These are phyloP conservation scores for Stipa capillata DNA, from an alignment of 176 grass and related monocot species.

Conservation along the genomic window DNA sequence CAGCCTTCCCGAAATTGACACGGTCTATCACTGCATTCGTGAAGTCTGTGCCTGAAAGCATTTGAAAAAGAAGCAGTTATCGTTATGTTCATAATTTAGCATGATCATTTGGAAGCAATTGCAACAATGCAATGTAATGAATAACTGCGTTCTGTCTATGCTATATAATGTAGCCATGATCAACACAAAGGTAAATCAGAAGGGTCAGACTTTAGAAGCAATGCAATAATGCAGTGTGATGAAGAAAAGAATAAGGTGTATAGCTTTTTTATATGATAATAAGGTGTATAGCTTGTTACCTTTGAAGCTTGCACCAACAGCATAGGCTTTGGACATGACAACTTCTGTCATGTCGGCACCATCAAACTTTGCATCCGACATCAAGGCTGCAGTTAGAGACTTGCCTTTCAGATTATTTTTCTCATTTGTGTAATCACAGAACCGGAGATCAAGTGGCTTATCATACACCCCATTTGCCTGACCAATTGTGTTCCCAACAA, in stretches of 20 bases:
- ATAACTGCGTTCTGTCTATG: not conserved
- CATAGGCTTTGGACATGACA: constrained; percentile 97
- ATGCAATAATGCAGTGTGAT: not conserved
- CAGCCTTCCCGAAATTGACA: constrained; percentile 65
- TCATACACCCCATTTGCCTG: constrained; percentile 97
- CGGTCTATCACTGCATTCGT: constrained; percentile 87
- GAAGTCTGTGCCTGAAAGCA: constrained; percentile 67
- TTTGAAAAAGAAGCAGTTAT: not conserved
- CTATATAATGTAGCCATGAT: not conserved
- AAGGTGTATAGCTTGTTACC: constrained; percentile 22
- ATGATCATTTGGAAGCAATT: not conserved
- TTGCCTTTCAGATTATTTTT: constrained; percentile 85
- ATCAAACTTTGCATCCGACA: constrained; percentile 84
- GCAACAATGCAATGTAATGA: not conserved
- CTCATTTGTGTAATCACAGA: constrained; percentile 76
- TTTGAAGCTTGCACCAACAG: constrained; percentile 91
- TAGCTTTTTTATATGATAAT: not conserved
- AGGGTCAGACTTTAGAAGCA: not conserved
- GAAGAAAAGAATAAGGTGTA: not conserved
- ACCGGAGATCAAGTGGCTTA: constrained; percentile 84
- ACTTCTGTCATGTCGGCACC: constrained; percentile 87
- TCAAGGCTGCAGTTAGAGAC: constrained; percentile 70
- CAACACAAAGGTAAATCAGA: not conserved
- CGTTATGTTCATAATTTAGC: not conserved
- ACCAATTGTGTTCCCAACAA: constrained; percentile 91